phyloP scores from a whole-genome alignment of 2,329 filamentous ascomycete species.

The Cordyceps fumosorosea region DNA sequence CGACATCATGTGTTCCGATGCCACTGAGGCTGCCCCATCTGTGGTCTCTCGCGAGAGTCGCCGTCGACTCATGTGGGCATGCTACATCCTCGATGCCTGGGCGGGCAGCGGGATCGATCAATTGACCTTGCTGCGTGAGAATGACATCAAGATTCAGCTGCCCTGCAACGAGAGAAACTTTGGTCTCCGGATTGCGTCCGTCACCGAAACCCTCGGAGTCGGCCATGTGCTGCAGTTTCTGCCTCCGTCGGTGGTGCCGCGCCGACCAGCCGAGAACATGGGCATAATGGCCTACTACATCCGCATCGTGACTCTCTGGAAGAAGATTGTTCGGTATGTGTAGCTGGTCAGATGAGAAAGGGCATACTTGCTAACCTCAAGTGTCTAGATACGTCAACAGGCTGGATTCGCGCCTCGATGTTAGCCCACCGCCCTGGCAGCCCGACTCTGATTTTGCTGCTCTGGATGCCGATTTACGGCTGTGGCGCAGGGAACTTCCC shows the following conservation, averaged over 20 bases:
- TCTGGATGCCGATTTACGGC: constrained; percentile 32
- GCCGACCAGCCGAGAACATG: constrained; percentile 35
- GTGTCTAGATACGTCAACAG: constrained; percentile 34
- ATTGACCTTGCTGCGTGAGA: constrained; percentile 32
- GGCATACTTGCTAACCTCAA: neutral
- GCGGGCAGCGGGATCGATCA: constrained; percentile 34
- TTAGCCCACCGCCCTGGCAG: constrained; percentile 34
- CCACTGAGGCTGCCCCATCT: constrained; percentile 24
- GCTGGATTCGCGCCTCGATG: constrained; percentile 32
- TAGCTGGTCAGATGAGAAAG: neutral
- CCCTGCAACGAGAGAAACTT: constrained; percentile 36
- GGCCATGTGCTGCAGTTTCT: constrained; percentile 35
- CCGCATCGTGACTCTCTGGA: constrained; percentile 35
- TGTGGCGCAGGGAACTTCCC: constrained; percentile 36
- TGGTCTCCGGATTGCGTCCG: constrained; percentile 32
- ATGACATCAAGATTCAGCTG: constrained; percentile 35
- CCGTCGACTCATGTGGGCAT: constrained; percentile 36
- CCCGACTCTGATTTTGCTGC: constrained; percentile 36
- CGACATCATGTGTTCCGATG: constrained; percentile 32
- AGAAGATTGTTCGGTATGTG: constrained; percentile 29
- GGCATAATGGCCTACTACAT: constrained; percentile 39
- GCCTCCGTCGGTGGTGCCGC: constrained; percentile 32
- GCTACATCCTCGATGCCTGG: constrained; percentile 35
- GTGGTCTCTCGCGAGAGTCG: constrained; percentile 33
- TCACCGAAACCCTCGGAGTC: constrained; percentile 34